Conservation (phyloP, 2,329 filamentous ascomycete species). For the Proliferodiscus dingleyae region DNA sequence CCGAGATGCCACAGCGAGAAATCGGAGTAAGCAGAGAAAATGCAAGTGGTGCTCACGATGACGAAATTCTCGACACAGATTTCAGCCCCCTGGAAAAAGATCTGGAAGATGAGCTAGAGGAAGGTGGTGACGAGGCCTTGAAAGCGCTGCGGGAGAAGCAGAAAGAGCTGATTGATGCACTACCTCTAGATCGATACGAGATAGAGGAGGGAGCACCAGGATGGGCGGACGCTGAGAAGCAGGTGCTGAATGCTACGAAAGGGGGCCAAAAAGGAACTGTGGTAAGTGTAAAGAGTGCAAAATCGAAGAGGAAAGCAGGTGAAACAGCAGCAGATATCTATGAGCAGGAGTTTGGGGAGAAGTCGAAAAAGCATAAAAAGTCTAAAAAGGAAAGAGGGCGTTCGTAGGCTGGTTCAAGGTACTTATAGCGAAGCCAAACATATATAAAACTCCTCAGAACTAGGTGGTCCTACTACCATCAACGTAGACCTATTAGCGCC, state of each 20-base stretch:
- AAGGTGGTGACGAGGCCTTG: conserved; percentile 74
- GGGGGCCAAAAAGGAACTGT: conserved; percentile 54
- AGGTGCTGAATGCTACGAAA: conserved; percentile 56
- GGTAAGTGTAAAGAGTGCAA: conserved; percentile 77
- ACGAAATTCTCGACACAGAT: conserved; percentile 59
- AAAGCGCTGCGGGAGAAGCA: conserved; percentile 71
- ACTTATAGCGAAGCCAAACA: too few relatives aligned
- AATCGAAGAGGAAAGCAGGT: conserved; percentile 68
- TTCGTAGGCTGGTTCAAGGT: too few relatives aligned
- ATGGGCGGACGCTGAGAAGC: conserved; percentile 70
- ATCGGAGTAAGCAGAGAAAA: conserved; percentile 56
- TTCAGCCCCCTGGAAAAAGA: conserved; percentile 67
- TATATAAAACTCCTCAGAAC: too few relatives aligned
- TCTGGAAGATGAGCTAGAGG: conserved; percentile 77
- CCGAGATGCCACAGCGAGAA: conserved; percentile 56
- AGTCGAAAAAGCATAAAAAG: conserved; percentile 53
- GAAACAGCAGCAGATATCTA: conserved; percentile 57
- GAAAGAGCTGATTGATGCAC: conserved; percentile 80
- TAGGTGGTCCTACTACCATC: too few relatives aligned
- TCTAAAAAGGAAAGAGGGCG: conserved; percentile 28
- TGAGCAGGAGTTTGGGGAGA: conserved; percentile 53
- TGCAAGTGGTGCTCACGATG: conserved; percentile 61
- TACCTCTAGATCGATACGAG: conserved; percentile 80
- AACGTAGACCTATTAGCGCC: too few relatives aligned
- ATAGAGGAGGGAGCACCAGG: conserved; percentile 57